A percentile compares a stretch with the other conserved stretches of the same genome.
phyloP scores from a whole-genome alignment of 768 basidiomycete species.

The Termitomyces sp. region DNA sequence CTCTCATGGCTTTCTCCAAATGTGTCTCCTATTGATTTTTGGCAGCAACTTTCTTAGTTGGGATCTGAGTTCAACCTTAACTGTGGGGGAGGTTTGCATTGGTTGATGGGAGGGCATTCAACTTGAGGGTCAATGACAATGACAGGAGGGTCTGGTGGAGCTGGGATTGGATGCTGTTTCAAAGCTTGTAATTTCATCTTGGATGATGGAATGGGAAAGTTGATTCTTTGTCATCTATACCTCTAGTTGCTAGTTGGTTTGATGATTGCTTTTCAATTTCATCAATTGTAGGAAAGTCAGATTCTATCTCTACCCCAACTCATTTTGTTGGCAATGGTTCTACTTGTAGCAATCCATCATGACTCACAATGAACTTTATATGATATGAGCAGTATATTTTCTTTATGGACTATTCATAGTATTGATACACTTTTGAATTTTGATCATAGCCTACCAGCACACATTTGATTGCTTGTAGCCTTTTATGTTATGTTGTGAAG shows the following conservation, averaged over 20 bases:
- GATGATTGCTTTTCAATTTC: neutral
- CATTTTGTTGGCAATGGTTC: too few species aligned
- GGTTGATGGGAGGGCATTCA: neutral
- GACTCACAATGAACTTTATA: conserved; percentile 21
- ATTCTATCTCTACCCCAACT: neutral
- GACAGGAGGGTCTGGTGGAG: neutral
- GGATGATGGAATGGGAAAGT: too few species aligned
- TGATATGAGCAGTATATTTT: conserved; percentile 19
- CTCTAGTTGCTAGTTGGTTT: neutral
- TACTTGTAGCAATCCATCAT: too few species aligned
- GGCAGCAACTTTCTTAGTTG: neutral
- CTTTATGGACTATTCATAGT: conserved; percentile 19
- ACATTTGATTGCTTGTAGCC: conserved; percentile 28
- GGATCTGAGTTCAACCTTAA: neutral
- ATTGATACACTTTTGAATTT: conserved; percentile 27
- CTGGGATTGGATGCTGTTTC: too few species aligned
- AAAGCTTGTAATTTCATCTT: too few species aligned
- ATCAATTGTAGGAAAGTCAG: neutral
- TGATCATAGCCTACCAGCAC: conserved; percentile 22
- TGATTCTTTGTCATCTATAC: neutral
- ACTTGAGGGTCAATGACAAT: too few species aligned
- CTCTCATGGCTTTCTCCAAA: too few species aligned
- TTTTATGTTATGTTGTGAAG: conserved; percentile 22
- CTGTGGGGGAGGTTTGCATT: neutral
- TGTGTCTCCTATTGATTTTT: neutral